Conservation (phyloP, 176 grass and related monocot species). For the Otatea glauca region DNA sequence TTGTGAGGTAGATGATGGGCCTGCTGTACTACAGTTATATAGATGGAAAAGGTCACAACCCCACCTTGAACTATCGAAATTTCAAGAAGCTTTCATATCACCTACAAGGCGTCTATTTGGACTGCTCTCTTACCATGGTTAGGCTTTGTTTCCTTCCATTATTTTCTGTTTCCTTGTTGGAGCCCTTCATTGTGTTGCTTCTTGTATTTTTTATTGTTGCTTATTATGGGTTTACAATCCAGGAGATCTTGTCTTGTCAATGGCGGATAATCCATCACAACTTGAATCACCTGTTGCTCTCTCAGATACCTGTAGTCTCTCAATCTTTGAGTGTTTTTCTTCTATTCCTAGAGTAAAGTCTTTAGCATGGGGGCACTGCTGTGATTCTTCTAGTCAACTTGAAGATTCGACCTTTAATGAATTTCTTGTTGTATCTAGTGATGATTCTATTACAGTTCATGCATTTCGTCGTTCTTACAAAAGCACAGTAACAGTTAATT, state of each 20-base stretch:
- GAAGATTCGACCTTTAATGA: conserved; percentile 71
- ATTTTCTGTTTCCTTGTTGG: conserved; percentile 32
- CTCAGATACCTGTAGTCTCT: conserved; percentile 34
- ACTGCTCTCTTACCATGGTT: conserved; percentile 62
- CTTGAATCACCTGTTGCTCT: conserved; percentile 42
- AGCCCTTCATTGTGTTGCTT: conserved; percentile 21
- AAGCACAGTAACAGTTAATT: conserved; percentile 47
- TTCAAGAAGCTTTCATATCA: conserved; percentile 85
- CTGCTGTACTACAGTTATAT: conserved; percentile 70
- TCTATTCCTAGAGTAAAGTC: conserved; percentile 84
- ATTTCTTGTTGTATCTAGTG: conserved; percentile 74
- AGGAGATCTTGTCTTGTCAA: conserved; percentile 53
- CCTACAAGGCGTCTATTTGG: conserved; percentile 67
- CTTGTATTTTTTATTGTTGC: conserved; percentile 8
- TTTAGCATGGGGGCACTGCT: conserved; percentile 79
- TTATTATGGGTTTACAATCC: conserved; percentile 52
- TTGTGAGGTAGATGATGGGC: conserved; percentile 63
- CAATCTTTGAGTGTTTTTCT: conserved; percentile 55
- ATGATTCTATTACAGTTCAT: conserved; percentile 74
- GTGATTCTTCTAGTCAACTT: conserved; percentile 56
- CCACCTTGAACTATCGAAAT: conserved; percentile 67
- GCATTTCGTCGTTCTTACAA: conserved; percentile 57
- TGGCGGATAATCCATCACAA: conserved; percentile 51
- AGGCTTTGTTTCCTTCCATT: conserved; percentile 58
- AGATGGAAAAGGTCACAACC: conserved; percentile 60